Percentiles rank a stretch among this genome's conserved stretches.
phyloP scores from a whole-genome alignment of 352 stramenopile genomes.

The Globisporangium viniferum region DNA sequence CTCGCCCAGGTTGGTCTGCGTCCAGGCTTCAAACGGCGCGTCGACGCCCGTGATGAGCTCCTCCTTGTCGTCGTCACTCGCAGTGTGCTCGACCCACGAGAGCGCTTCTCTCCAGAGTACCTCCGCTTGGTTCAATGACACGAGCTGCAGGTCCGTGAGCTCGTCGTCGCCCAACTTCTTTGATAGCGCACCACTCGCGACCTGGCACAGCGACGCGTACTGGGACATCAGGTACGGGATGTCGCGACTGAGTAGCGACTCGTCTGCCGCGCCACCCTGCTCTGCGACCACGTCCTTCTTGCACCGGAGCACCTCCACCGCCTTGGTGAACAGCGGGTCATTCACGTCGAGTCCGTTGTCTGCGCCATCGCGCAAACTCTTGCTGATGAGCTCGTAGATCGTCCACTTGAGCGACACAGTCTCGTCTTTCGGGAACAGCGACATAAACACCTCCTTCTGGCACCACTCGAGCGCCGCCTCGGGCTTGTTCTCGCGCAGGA shows the following conservation, averaged over 20 bases:
- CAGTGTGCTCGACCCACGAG: constrained; percentile 51
- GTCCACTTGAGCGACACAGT: constrained; percentile 66
- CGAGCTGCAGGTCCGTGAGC: constrained; percentile 34
- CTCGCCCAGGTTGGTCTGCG: constrained; percentile 71
- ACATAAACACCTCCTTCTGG: constrained; percentile 51
- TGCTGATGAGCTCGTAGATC: constrained; percentile 66
- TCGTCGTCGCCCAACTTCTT: constrained; percentile 25
- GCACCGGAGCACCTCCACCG: constrained; percentile 50
- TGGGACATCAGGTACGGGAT: constrained; percentile 72
- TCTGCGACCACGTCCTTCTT: constrained; percentile 56
- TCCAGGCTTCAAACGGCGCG: constrained; percentile 58
- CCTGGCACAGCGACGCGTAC: constrained; percentile 59
- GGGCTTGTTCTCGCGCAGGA: constrained; percentile 54
- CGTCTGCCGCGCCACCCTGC: constrained; percentile 29
- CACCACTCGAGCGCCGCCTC: constrained; percentile 45
- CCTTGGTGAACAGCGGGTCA: constrained; percentile 58
- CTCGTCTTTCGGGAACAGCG: constrained; percentile 54
- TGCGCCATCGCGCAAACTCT: constrained; percentile 38
- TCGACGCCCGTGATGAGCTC: constrained; percentile 50
- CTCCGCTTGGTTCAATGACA: constrained; percentile 63
- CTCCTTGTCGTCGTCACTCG: constrained; percentile 39
- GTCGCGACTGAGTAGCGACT: constrained; percentile 55
- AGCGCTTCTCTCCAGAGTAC: constrained; percentile 68
- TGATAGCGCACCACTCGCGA: constrained; percentile 36
- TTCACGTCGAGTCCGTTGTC: constrained; percentile 37